Base-by-base conservation (phyloP, 192 early-diverging fungal genomes). In the Backusella tuberculispora region DNA sequence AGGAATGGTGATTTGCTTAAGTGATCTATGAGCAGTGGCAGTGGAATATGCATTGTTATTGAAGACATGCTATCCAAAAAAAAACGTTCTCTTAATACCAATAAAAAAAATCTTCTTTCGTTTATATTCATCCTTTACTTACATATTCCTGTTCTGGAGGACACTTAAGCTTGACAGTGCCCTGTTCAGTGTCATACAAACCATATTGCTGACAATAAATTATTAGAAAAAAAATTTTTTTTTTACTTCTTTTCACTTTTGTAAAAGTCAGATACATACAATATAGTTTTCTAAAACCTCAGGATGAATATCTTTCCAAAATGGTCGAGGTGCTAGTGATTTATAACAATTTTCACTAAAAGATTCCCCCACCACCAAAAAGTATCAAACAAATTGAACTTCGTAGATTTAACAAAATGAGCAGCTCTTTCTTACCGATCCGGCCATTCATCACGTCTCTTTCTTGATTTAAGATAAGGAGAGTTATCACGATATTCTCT, bases 221-320 rank as follows among this genome's bases (percentile, higher is more conserved):
- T 9, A 47, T 66, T 41, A 37, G 24, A 34, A 50, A 19, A 7
- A 44, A 42, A 5, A 6, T 5, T 0, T 47, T 2, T 9, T 40
- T 19, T n/a, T 24, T 3, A 6, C 37, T 65, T 37, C 80, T 74
- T 43, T 10, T 43, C 42, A 24, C 53, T 56, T 21, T 56, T 26
- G 53, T 46, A 14, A 46, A 14, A 4, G 9, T 1, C 21, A 34
- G 29, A 34, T 34, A 60, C 53, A 12, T 85, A 90, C 88, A 19
- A 90, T 40, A 72, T 88, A 87, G 7, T 85, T 48, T 19, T 89
- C 76, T n/a, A 89, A 63, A 42, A 79, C 81, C 38, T 89, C 87
- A 46, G 84, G 77, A 64, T 84, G 80, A 78, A 85, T 87, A 0
- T 40, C 63, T 42, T 83, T 72, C 34, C 78, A 88, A 48, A 86